A percentile compares a stretch with the other conserved stretches of the same genome.
Conservation (phyloP, 805 yeast genomes). For the Saturnispora saitoi region DNA sequence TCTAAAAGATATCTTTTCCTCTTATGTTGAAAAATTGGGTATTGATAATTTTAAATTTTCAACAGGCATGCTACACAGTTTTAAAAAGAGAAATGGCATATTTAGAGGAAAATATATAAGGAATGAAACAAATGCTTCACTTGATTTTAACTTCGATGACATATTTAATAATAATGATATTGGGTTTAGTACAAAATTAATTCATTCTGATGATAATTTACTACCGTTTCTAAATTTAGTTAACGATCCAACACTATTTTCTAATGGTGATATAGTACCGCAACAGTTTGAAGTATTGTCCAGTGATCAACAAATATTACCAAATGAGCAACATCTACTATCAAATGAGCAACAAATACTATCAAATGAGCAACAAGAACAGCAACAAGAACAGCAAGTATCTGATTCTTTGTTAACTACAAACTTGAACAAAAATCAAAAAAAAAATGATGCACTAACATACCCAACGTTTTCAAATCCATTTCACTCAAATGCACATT, state of each 20-base stretch:
- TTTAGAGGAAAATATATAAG: constrained; percentile 12
- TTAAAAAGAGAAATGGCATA: constrained; percentile 26
- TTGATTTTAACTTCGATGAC: constrained; percentile 20
- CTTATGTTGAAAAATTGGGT: constrained; percentile 18
- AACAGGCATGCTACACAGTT: constrained; percentile 29
- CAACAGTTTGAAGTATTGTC: background rate
- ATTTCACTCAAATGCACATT: constrained; percentile 12
- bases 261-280: background rate
- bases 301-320: background rate
- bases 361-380: background rate
- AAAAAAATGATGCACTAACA: constrained; percentile 14
- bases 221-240: constrained; percentile 9
- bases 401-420: background rate
- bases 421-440: background rate
- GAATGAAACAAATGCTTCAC: background rate
- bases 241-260: background rate
- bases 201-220: constrained; percentile 30
- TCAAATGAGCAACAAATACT: background rate
- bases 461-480: constrained; percentile 24
- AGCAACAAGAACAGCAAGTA: background rate
- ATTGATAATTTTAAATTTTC: constrained; percentile 23
- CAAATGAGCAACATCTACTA: background rate
- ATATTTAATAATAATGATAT: constrained; percentile 23
- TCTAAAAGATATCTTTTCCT: constrained; percentile 17
- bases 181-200: constrained; percentile 31